These are phyloP conservation scores for Yamadazyma epiphylla DNA, from an alignment of 1,139 yeast species.

Conservation along the genomic window DNA sequence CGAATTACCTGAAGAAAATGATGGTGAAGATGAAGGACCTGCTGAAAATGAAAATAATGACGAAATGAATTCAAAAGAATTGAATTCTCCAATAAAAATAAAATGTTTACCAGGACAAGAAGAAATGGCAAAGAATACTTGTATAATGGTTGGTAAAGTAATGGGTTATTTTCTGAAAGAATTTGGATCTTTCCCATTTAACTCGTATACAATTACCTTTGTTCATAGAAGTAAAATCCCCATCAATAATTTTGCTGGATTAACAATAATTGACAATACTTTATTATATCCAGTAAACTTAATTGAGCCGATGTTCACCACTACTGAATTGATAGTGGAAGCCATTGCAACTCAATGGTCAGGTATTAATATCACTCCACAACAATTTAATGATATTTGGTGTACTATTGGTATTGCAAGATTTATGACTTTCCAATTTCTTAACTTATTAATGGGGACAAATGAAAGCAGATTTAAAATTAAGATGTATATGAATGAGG, in stretches of 20 bases:
- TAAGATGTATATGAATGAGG: conserved; percentile 58
- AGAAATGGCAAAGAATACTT: conserved; percentile 66
- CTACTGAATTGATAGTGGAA: conserved; percentile 65
- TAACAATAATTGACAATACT: conserved; percentile 61
- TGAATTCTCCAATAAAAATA: conserved; percentile 48
- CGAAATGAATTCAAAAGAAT: conserved; percentile 25
- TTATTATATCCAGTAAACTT: conserved; percentile 72
- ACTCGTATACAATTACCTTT: conserved; percentile 75
- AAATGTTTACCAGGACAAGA: conserved; percentile 57
- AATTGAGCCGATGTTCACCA: conserved; percentile 74
- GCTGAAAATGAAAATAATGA: conserved; percentile 15
- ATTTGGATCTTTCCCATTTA: conserved; percentile 90
- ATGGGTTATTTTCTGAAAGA: conserved; percentile 82
- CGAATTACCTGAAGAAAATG: conserved; percentile 42
- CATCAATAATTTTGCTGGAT: conserved; percentile 66
- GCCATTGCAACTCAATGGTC: conserved; percentile 90
- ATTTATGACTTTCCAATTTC: conserved; percentile 75
- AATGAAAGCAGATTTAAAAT: conserved; percentile 77
- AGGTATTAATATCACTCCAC: conserved; percentile 87
- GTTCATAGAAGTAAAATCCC: conserved; percentile 54
- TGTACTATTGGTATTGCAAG: conserved; percentile 81
- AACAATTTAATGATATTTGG: conserved; percentile 84
- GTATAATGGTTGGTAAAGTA: conserved; percentile 72
- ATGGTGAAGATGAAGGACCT: conserved; percentile 40
- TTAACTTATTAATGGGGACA: conserved; percentile 69